Conservation (phyloP, 495 filamentous ascomycete genomes). For the Aspergillus nidulans region DNA sequence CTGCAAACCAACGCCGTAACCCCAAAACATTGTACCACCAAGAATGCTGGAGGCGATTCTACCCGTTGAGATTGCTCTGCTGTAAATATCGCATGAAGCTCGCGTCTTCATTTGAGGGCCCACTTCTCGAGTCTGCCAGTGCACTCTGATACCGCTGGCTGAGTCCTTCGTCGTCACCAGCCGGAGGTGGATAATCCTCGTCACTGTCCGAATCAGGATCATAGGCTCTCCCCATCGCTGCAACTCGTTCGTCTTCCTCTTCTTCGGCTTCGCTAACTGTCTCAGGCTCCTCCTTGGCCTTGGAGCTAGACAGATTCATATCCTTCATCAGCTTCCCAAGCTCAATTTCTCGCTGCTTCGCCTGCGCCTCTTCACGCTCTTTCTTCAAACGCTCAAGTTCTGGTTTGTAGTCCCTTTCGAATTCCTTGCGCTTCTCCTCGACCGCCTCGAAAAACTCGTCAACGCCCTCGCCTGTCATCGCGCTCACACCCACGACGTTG, state of each 20-base stretch:
- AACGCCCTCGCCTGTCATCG: slow-evolving; percentile 87
- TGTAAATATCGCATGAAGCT: slow-evolving; percentile 49
- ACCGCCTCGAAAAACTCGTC: slow-evolving; percentile 92
- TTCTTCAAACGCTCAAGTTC: slow-evolving; percentile 77
- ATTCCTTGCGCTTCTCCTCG: slow-evolving; percentile 79
- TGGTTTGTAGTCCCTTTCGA: slow-evolving; percentile 84
- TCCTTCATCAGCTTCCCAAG: slow-evolving; percentile 90
- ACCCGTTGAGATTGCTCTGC: slow-evolving; percentile 33
- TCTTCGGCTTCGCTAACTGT: slow-evolving; percentile 52
- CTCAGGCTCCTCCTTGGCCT: slow-evolving; percentile 32
- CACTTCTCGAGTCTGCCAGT: slow-evolving; percentile 27
- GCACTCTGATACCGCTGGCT: slow-evolving; percentile 44
- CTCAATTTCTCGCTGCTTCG: slow-evolving; percentile 67
- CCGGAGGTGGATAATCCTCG: slow-evolving; percentile 29
- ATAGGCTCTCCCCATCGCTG: slow-evolving; percentile 18
- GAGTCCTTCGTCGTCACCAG: slow-evolving; percentile 38
- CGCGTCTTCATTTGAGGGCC: slow-evolving; percentile 36
- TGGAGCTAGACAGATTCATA: slow-evolving; percentile 67
- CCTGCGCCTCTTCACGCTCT: slow-evolving; percentile 69
- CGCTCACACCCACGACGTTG: slow-evolving; percentile 85
- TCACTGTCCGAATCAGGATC: slow-evolving; percentile 30
- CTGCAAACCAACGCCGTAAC: slow-evolving; percentile 9
- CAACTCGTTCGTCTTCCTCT: slow-evolving; percentile 30
- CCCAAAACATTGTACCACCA: slow-evolving; percentile 15
- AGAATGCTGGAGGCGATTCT: slow-evolving; percentile 6